Evolutionary conservation across 257 asterid genomes (phyloP), one percentile per base, ranked within the genome.

Genomic region (Solanum virginianum): DNA sequence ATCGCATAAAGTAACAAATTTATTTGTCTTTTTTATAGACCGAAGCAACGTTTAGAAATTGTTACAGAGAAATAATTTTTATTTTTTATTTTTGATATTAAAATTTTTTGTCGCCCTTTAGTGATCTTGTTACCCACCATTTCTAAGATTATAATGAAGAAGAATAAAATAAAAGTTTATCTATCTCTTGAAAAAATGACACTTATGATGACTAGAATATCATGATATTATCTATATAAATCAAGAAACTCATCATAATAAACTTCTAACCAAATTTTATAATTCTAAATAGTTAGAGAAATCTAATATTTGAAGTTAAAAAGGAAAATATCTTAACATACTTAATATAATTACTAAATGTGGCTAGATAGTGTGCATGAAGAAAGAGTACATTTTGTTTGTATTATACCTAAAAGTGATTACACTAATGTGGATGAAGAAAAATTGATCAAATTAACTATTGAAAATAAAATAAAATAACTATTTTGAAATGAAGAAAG

Each of bases 1-100:
- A 11, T 86, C 60, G 82, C 87, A 86, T 1, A 85, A 39, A 1
- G 86, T 74, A 79, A 86, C 85, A 24, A 89, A 75, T 82, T 87
- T 90, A 53, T 89, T 89, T 10, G 86, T 88, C 15, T 87, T 86
- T 41, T 82, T 85, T 87, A 77, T 32, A 90, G 10, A 6, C 89
- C 88, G 1, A 49, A 26, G 10, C 89, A 32, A 1, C 90, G 86
- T 32, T 89, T 90, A 6, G 89, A 87, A 85, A 90, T 89, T 0
- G 90, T 83, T 0, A 88, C 89, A 8, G 39, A 88, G 17, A 89
- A 56, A 3, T 85, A 88, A 1, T 77, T 13, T 32, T 89, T 86
- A 6, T 77, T 85, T 80, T 82, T 72, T 22, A 62, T 62, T 26
- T 24, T 60, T 60, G 13, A n/a, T 2, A 60, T 22, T n/a, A 15